phyloP scores from a whole-genome alignment of 441 rosid species.

The Corymbia citriodora region DNA sequence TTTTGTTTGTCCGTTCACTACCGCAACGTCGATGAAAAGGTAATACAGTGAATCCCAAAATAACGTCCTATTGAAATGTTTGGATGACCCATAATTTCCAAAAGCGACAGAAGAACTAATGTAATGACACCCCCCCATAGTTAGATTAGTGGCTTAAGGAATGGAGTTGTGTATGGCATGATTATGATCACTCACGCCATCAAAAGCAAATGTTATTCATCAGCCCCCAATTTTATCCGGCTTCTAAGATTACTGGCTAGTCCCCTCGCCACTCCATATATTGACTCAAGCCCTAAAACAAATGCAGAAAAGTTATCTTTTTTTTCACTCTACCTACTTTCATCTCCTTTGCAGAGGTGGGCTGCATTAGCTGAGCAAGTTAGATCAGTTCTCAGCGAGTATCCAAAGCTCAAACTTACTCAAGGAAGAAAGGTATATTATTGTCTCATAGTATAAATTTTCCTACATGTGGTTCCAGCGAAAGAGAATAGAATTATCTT shows the following conservation, averaged over 20 bases:
- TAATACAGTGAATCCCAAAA: background rate
- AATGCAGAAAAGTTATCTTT: background rate
- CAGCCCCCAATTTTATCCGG: background rate
- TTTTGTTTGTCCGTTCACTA: conserved; percentile 51
- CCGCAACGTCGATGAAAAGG: conserved; percentile 45
- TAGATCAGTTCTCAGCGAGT: background rate
- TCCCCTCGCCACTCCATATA: background rate
- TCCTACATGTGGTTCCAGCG: background rate
- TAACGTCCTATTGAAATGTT: background rate
- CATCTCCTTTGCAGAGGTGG: background rate
- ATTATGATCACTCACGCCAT: background rate
- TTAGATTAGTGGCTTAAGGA: background rate
- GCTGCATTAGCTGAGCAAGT: background rate
- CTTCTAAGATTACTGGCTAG: background rate
- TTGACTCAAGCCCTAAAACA: background rate
- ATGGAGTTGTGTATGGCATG: background rate
- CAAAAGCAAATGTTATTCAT: background rate
- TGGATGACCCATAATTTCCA: background rate
- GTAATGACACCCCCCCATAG: background rate
- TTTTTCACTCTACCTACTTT: background rate
- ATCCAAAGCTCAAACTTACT: background rate
- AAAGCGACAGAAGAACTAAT: background rate
- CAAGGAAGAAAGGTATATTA: background rate
- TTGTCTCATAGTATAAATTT: background rate
- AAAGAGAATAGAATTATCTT: background rate